A percentile compares a stretch with the other conserved stretches of the same genome.
phyloP scores from a whole-genome alignment of 1,284 basidiomycete genomes.

The Psilocybe mexicana region DNA sequence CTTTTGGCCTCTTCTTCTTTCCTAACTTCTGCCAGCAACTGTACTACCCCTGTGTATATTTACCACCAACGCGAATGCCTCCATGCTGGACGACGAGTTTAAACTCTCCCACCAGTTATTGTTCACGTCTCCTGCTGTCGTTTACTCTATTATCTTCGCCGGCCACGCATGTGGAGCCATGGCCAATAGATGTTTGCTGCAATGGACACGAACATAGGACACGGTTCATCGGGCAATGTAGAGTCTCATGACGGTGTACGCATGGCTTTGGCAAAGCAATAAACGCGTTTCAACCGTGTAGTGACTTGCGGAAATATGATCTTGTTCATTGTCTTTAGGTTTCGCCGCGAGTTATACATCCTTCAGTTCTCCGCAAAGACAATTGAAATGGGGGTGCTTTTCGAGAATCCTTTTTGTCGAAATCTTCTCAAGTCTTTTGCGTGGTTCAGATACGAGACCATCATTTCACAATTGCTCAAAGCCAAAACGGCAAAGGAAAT shows the following conservation, averaged over 20 bases:
- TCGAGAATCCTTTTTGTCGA: no score
- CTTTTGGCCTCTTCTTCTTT: conserved; percentile 1
- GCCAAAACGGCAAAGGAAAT: background rate
- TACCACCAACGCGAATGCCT: background rate
- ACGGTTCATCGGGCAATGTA: background rate
- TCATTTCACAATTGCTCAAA: no score
- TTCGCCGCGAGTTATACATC: background rate
- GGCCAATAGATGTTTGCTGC: background rate
- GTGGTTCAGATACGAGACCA: no score
- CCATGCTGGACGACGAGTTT: background rate
- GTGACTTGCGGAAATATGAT: background rate
- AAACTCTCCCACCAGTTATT: conserved; percentile 1
- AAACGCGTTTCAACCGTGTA: background rate
- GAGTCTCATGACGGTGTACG: background rate
- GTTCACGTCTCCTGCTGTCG: background rate
- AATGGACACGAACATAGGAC: background rate
- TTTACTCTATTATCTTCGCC: background rate
- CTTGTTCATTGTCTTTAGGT: background rate
- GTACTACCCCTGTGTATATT: conserved; percentile 11
- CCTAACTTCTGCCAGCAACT: conserved; percentile 6
- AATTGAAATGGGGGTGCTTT: background rate
- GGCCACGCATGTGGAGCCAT: background rate
- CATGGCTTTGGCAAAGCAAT: background rate
- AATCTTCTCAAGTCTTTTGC: no score
- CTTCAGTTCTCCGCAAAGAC: background rate